A percentile compares a stretch with the other conserved stretches of the same genome.
phyloP scores from a whole-genome alignment of 495 filamentous ascomycete species.

The Aspergillus asperescens region DNA sequence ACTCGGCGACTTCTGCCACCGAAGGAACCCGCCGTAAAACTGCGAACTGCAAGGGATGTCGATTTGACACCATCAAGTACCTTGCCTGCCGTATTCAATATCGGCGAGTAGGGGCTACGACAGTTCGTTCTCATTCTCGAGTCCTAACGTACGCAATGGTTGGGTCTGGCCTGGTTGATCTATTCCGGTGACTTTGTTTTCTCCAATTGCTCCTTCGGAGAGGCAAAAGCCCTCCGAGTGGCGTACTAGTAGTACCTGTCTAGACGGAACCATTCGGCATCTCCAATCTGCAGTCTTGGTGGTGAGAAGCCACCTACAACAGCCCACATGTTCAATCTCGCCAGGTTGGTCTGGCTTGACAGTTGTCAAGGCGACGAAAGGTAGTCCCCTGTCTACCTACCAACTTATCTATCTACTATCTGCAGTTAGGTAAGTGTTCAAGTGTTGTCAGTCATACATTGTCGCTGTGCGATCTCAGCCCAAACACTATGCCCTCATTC shows the following conservation, averaged over 20 bases:
- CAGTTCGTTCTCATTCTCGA: background rate
- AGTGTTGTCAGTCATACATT: no score
- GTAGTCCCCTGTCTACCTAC: no score
- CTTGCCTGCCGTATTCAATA: background rate
- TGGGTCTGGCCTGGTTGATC: background rate
- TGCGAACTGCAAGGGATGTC: conserved; percentile 5
- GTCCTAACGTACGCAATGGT: background rate
- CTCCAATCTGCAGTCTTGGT: no score
- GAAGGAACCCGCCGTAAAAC: background rate
- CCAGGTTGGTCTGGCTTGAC: background rate
- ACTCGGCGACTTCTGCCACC: background rate
- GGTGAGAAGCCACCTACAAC: background rate
- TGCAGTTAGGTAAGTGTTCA: no score
- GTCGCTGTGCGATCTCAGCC: no score
- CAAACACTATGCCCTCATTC: no score
- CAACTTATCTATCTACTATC: no score
- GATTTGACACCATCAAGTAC: background rate
- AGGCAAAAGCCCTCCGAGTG: background rate
- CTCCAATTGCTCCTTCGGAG: background rate
- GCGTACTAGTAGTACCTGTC: background rate
- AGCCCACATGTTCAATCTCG: background rate
- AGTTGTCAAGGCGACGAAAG: background rate
- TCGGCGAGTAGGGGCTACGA: background rate
- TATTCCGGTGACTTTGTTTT: background rate
- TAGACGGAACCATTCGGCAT: no score